These are phyloP conservation scores for slime mould (Dictyostelium discoideum) DNA, from an alignment of 78 protist genomes.

Conservation along the genomic window DNA sequence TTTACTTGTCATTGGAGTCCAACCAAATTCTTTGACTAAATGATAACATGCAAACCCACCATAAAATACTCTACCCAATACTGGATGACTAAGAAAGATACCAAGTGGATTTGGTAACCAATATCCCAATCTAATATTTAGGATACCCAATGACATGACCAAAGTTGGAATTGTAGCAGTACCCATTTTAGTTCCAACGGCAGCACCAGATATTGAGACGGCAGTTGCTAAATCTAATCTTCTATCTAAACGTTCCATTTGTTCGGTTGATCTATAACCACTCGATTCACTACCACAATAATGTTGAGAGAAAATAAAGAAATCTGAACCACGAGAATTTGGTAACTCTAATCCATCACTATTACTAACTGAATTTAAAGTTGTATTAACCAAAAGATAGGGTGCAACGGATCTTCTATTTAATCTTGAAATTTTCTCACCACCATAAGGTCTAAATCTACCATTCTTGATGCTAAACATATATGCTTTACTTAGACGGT, in stretches of 20 bases:
- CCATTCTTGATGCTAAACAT: conserved; percentile 58
- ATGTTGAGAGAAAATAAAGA: conserved; percentile 69
- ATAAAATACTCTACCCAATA: conserved; percentile 58
- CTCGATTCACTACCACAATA: conserved; percentile 48
- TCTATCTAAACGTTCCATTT: conserved; percentile 72
- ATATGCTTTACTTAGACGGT: conserved; percentile 55
- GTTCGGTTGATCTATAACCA: conserved; percentile 73
- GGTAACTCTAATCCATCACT: conserved; percentile 31
- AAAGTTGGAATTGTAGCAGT: conserved; percentile 73
- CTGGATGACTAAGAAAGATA: conserved; percentile 63
- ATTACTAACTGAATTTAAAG: conserved; percentile 42
- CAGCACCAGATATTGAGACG: conserved; percentile 71
- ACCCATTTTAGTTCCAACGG: conserved; percentile 82
- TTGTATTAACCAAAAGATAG: conserved; percentile 51
- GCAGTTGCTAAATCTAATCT: conserved; percentile 70
- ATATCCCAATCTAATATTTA: conserved; percentile 68
- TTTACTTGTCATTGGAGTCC: conserved; percentile 69
- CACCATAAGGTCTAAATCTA: conserved; percentile 66
- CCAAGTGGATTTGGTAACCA: conserved; percentile 80
- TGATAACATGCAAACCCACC: conserved; percentile 83
- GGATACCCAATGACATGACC: conserved; percentile 60
- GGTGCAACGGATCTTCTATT: conserved; percentile 71
- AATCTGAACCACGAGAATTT: conserved; percentile 59
- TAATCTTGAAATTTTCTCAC: conserved; percentile 53
- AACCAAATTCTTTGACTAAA: conserved; percentile 78